Base-by-base conservation (phyloP, 2,329 filamentous ascomycete genomes). In the Oidium heveae region DNA sequence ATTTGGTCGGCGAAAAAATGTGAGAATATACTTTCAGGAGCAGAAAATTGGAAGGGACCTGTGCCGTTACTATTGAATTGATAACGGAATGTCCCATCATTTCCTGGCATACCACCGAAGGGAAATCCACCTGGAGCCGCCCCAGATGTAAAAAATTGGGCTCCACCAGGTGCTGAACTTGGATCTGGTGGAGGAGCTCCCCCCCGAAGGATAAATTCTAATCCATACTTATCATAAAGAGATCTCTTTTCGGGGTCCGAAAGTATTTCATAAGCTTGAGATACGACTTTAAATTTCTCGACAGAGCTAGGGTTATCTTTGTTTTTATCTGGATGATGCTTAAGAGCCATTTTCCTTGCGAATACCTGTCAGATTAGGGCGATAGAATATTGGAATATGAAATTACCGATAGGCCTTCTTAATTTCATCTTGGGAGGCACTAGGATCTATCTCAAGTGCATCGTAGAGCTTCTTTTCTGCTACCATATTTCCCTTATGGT, bases 231-330 rank as follows among this genome's bases (percentile, higher is more conserved):
- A 67, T 98, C 91, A 67, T 98, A 98, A 44, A 82, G 81, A 68
- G 94, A 91, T 64, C 91, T 83, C 71, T 96, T 98, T 66, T 96
- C 88, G 57, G 89, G 88, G 64, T 98, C 91, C 58, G 86, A 94
- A 2, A 98, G 80, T 62, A 98, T 94, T 70, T 98, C 91, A 71
- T 95, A 98, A 56, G 91, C 91, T 71, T 96, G 88, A 0, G 87
- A 94, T 59, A 87, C 84, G 68, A 96, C 91, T 71, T 98, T 98
- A 75, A 98, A 98, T 69, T 89, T 95, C 67, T 96, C 91, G 57
- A 79, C 74, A 9, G 89, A 86, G 54, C 79, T 71, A 33, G 87
- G 80, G 62, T 89, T 87, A 70, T 94, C 82, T 68, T 88, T 88
- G 74, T 96, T 98, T 75, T 96, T 98, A 73, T 98, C 91, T 7